phyloP scores from a whole-genome alignment of 345 rosid species.

The Eucalyptus pauciflora region DNA sequence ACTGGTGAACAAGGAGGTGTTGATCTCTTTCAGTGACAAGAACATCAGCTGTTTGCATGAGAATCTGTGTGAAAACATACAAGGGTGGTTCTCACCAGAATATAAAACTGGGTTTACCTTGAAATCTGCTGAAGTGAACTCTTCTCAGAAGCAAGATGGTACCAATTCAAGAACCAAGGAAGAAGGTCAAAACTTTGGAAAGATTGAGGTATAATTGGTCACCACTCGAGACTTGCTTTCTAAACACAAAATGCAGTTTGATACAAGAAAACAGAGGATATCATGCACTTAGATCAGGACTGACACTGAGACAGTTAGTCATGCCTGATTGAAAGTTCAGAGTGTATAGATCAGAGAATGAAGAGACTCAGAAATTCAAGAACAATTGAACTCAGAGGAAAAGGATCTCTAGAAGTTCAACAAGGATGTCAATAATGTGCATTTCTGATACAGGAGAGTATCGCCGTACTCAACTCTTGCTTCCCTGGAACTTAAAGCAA shows the following conservation, averaged over 20 bases:
- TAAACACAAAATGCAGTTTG: neutral
- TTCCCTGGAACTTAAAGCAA: neutral
- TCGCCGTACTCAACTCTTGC: neutral
- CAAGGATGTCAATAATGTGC: neutral
- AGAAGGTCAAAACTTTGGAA: neutral
- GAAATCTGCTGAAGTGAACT: neutral
- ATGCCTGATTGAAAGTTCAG: neutral
- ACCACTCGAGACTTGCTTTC: neutral
- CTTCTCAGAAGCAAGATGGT: neutral
- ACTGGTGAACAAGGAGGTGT: neutral
- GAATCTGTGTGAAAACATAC: neutral
- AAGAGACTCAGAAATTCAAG: neutral
- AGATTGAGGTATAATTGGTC: neutral
- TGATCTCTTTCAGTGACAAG: neutral
- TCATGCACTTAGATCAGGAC: neutral
- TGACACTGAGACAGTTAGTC: neutral
- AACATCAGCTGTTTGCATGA: neutral
- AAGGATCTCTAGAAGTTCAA: neutral
- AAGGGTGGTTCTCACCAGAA: neutral
- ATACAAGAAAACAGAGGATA: neutral
- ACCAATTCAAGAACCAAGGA: neutral
- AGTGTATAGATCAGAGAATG: neutral
- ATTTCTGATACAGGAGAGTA: neutral
- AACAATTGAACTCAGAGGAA: neutral
- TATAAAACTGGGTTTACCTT: neutral